Evolutionary conservation across 352 stramenopile species (phyloP), one percentile per base, ranked within the genome.

Genomic region (Globisporangium recalcitrans): DNA sequence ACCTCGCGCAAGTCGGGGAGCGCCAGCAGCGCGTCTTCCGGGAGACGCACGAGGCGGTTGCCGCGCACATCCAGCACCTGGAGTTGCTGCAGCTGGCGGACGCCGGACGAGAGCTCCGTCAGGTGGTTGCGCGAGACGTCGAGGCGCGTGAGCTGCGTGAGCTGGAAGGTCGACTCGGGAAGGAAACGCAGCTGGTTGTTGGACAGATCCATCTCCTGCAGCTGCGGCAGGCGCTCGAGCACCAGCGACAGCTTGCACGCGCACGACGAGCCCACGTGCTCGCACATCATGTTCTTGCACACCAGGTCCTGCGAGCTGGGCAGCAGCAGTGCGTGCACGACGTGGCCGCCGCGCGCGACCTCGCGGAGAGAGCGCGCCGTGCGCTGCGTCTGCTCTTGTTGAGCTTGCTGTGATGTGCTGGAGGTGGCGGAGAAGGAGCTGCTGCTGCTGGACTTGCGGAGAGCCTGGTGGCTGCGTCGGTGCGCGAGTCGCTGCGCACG

Each of bases 271-370:
- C 90, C 89, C 27, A 97, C 72, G 71, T 94, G 84, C 65, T 95
- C 85, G 67, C 90, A 97, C 90, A 97, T 97, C 52, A 97, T 73
- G 63, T 97, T 96, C 36, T 78, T 82, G 71, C 90, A 97, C n/a
- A 95, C 62, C 44, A 97, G 71, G 69, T 97, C 90, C n/a, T 73
- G 59, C 24, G 87, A 96, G 52, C 69, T 68, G n/a, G 72, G 32
- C 27, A 97, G 78, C 63, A 92, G 47, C 59, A 97, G 79, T 64
- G 73, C 57, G 24, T 69, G 67, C 26, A 95, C 78, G 31, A 62
- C 65, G 22, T 64, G 44, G 16, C 78, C 81, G 16, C 78, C 81
- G 55, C 77, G 82, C 48, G 85, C 85, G 31, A 91, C 82, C 46
- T 95, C 85, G 0, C 83, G 83, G 19, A 92, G 71, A 21, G 70